These are phyloP conservation scores for Celoporthe dispersa DNA, from an alignment of 2,329 filamentous ascomycete genomes.

Conservation along the genomic window DNA sequence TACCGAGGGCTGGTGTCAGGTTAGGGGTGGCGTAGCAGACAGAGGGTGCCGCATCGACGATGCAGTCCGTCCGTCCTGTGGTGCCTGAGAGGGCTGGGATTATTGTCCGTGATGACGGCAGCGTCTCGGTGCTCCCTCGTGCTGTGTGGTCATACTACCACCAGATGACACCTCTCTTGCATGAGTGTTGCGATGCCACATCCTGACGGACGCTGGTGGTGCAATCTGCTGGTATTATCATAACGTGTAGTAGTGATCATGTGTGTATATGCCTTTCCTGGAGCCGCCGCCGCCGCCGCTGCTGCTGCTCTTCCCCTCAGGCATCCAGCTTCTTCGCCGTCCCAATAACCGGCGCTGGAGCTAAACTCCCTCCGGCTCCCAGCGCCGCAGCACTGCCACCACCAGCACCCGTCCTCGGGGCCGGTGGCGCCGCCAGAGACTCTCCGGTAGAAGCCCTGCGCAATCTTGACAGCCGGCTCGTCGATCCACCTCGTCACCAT, in stretches of 20 bases:
- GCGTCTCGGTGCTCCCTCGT: too few relatives aligned
- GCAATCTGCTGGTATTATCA: too few relatives aligned
- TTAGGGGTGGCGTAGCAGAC: neutral
- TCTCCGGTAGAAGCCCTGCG: constrained; percentile 60
- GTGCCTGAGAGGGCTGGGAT: neutral
- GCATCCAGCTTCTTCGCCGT: constrained; percentile 22
- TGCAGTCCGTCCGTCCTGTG: neutral
- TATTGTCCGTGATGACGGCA: neutral
- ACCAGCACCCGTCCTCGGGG: neutral
- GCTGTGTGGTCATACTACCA: too few relatives aligned
- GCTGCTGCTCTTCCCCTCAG: neutral
- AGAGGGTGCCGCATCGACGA: neutral
- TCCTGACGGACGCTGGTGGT: too few relatives aligned
- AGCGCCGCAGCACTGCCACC: neutral
- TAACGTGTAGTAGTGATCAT: too few relatives aligned
- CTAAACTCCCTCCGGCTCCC: neutral
- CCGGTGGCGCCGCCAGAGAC: constrained; percentile 39
- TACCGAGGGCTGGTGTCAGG: neutral
- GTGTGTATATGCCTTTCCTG: neutral
- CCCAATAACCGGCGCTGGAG: neutral
- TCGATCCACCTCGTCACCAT: constrained; percentile 60
- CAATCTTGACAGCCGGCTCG: constrained; percentile 62
- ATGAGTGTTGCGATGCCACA: too few relatives aligned
- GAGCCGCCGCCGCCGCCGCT: neutral
- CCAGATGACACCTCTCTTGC: too few relatives aligned